Conservation (phyloP, 306 rosid species). For the Vigna nakashimae region DNA sequence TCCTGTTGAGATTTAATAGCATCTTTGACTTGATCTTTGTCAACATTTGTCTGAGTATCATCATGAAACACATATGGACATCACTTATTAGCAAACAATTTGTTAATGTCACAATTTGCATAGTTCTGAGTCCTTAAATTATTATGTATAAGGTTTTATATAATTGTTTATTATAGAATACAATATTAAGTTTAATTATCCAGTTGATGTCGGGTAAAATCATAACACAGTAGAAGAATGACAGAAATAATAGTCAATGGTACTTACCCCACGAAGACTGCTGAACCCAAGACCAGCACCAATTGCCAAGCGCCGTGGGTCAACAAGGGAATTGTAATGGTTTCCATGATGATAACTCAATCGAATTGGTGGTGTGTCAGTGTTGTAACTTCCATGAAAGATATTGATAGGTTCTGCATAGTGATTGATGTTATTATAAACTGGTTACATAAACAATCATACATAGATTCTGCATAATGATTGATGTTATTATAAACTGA, state of each 20-base stretch:
- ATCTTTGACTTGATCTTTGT: constrained; percentile 93
- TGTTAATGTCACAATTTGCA: neutral
- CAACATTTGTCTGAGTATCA: constrained; percentile 73
- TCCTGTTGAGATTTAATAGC: constrained; percentile 95
- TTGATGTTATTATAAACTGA: constrained; percentile 43
- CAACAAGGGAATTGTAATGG: constrained; percentile 97
- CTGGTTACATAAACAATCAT: constrained; percentile 19
- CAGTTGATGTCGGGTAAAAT: neutral
- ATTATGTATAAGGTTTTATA: neutral
- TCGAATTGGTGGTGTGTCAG: constrained; percentile 91
- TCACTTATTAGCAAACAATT: constrained; percentile 37
- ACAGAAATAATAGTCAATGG: constrained; percentile 20
- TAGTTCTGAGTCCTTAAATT: constrained; percentile 4
- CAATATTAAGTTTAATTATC: neutral
- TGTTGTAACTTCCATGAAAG: constrained; percentile 84
- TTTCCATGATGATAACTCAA: constrained; percentile 93
- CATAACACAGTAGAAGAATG: neutral
- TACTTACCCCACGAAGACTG: constrained; percentile 79
- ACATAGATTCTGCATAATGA: constrained; percentile 69
- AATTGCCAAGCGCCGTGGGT: constrained; percentile 77
- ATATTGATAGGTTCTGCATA: constrained; percentile 92
- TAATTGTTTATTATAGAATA: neutral
- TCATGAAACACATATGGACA: constrained; percentile 33
- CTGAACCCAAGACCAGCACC: constrained; percentile 98
- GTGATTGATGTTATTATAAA: constrained; percentile 42